Evolutionary conservation across 768 basidiomycete species (phyloP).

Genomic region (Suillus hirtellus): DNA sequence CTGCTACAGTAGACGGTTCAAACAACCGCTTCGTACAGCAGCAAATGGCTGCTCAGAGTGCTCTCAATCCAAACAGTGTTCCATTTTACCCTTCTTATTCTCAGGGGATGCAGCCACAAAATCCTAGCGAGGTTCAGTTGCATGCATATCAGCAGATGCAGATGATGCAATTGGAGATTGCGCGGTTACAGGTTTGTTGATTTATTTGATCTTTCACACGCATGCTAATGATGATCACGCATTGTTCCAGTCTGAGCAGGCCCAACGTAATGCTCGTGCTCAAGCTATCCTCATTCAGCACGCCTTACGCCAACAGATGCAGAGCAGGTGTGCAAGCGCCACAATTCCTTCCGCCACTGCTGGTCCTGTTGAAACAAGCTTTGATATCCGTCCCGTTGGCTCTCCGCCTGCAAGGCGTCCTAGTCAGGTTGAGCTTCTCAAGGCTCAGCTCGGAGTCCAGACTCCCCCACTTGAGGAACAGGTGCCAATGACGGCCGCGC

Average conservation of each 20-base stretch:
- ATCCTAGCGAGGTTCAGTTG: conserved; percentile 46
- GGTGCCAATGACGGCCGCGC: conserved; percentile 78
- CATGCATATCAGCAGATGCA: conserved; percentile 75
- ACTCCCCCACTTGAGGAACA: conserved; percentile 48
- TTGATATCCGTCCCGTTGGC: conserved; percentile 62
- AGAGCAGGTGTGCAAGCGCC: conserved; percentile 48
- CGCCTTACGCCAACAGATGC: conserved; percentile 50
- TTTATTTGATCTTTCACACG: conserved; percentile 6
- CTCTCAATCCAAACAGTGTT: conserved; percentile 52
- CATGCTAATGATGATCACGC: conserved; percentile 11
- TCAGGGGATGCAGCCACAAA: conserved; percentile 42
- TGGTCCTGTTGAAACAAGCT: conserved; percentile 62
- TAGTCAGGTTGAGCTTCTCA: conserved; percentile 67
- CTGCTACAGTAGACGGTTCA: conserved; percentile 69
- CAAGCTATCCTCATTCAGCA: conserved; percentile 71
- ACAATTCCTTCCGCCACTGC: conserved; percentile 69
- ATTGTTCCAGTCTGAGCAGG: conserved; percentile 56
- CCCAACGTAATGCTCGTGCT: conserved; percentile 59
- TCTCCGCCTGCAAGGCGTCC: conserved; percentile 65
- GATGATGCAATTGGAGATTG: conserved; percentile 81
- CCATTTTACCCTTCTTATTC: conserved; percentile 45
- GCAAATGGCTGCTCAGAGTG: conserved; percentile 52
- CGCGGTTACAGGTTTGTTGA: conserved; percentile 70
- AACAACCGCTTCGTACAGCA: conserved; percentile 69
- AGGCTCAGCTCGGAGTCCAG: conserved; percentile 54